These are phyloP conservation scores for Trichophyton schoenleinii DNA, from an alignment of 2,329 filamentous ascomycete species.

Conservation along the genomic window DNA sequence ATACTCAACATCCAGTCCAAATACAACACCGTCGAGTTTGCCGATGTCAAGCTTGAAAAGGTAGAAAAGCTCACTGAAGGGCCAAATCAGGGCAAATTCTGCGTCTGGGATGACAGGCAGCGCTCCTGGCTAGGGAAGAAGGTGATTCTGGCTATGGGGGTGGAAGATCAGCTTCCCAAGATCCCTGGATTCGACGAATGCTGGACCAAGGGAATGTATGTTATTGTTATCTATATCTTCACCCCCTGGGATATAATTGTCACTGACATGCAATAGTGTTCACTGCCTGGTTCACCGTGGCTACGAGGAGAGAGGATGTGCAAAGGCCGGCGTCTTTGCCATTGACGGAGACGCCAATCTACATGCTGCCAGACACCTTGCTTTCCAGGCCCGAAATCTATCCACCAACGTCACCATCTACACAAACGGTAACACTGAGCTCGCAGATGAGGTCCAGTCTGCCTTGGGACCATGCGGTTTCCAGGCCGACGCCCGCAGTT, in stretches of 20 bases:
- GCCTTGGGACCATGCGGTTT: background rate
- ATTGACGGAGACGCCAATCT: constrained; percentile 24
- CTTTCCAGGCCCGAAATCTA: constrained; percentile 35
- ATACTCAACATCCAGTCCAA: constrained; percentile 24
- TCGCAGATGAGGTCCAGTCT: constrained; percentile 14
- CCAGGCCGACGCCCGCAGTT: background rate
- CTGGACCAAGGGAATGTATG: constrained; percentile 42
- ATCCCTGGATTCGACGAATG: constrained; percentile 44
- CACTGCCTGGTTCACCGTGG: constrained; percentile 51
- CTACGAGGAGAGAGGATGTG: constrained; percentile 42
- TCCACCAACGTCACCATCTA: constrained; percentile 39
- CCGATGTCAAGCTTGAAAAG: constrained; percentile 7
- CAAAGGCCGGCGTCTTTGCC: constrained; percentile 38
- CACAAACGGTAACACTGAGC: constrained; percentile 34
- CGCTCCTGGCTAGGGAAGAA: constrained; percentile 39
- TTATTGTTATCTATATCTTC: constrained; percentile 1
- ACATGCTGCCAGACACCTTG: constrained; percentile 28
- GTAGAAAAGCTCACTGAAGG: constrained; percentile 13
- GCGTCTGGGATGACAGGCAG: constrained; percentile 32
- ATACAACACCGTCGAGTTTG: constrained; percentile 25
- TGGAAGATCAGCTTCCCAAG: constrained; percentile 39
- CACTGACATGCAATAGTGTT: constrained; percentile 29
- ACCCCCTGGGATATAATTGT: background rate
- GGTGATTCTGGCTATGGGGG: constrained; percentile 44
- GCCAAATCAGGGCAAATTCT: constrained; percentile 18